Evolutionary conservation across 2,329 filamentous ascomycete genomes (phyloP).

Genomic region (Exophiala sideris): DNA sequence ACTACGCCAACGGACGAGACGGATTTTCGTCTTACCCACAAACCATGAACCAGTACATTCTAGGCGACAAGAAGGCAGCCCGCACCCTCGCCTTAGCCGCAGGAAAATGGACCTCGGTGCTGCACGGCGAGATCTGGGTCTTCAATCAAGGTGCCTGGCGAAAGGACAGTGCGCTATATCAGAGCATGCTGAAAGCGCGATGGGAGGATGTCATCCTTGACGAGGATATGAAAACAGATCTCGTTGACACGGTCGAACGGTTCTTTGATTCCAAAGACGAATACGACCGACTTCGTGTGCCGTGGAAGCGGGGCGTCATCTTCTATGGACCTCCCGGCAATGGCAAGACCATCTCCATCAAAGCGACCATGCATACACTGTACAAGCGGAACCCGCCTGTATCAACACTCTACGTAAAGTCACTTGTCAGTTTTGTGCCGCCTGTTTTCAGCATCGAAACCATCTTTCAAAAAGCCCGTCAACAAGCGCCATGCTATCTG

Average conservation of each 20-base stretch:
- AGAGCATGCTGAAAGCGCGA: conserved; percentile 39
- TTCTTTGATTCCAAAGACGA: conserved; percentile 40
- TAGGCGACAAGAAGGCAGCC: conserved; percentile 20
- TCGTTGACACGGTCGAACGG: conserved; percentile 39
- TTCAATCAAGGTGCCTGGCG: conserved; percentile 43
- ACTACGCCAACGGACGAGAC: conserved; percentile 27
- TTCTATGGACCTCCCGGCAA: conserved; percentile 41
- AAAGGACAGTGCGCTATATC: conserved; percentile 37
- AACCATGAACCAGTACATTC: conserved; percentile 27
- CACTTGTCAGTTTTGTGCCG: conserved; percentile 18
- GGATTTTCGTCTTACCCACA: not conserved
- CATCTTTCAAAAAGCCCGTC: conserved; percentile 37
- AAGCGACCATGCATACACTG: conserved; percentile 44
- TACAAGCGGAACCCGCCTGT: conserved; percentile 35
- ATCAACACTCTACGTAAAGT: conserved; percentile 41
- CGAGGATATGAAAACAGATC: conserved; percentile 41
- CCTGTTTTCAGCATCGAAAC: conserved; percentile 27
- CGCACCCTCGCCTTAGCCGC: conserved; percentile 17
- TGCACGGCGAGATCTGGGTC: conserved; percentile 43
- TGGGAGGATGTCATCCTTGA: conserved; percentile 50
- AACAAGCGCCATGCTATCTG: conserved; percentile 39
- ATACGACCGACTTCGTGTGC: conserved; percentile 44
- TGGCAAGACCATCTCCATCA: conserved; percentile 47
- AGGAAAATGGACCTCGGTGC: conserved; percentile 19
- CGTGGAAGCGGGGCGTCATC: conserved; percentile 48